Percentiles rank a stretch among this genome's conserved stretches.
Evolutionary conservation across 2,329 filamentous ascomycete genomes (phyloP).

Genomic region (Sporothrix brunneoviolacea): DNA sequence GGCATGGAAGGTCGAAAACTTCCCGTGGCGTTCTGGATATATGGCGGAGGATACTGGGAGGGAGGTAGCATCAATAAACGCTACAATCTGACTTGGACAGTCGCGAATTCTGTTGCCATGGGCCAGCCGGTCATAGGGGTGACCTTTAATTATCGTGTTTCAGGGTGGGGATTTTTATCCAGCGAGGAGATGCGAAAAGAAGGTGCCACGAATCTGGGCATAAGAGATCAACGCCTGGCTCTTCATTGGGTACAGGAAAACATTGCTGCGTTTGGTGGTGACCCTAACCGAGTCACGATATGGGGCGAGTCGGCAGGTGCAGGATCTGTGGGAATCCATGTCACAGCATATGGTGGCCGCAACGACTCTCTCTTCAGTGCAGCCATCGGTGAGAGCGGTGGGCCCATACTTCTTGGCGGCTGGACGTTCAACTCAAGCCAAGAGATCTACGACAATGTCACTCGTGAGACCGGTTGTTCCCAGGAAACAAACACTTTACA

Average conservation of each 20-base stretch:
- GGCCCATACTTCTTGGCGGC: background rate
- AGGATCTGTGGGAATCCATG: conserved; percentile 41
- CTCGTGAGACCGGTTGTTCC: too few species aligned
- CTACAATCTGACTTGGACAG: conserved; percentile 55
- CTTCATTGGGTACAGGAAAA: conserved; percentile 45
- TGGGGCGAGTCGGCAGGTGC: conserved; percentile 48
- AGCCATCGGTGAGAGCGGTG: conserved; percentile 33
- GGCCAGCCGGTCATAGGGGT: conserved; percentile 40
- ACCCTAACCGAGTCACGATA: conserved; percentile 39
- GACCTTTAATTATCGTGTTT: conserved; percentile 40
- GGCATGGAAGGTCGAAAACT: conserved; percentile 23
- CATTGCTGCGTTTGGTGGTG: conserved; percentile 42
- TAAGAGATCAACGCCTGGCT: conserved; percentile 42
- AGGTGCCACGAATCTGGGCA: conserved; percentile 43
- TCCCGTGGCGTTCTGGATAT: conserved; percentile 50
- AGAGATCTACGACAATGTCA: background rate
- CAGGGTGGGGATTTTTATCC: conserved; percentile 46
- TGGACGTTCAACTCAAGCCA: background rate
- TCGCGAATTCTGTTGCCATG: conserved; percentile 36
- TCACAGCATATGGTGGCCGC: conserved; percentile 43
- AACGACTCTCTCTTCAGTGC: conserved; percentile 47
- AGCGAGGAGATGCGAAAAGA: conserved; percentile 35
- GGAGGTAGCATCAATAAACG: conserved; percentile 39
- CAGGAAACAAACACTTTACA: too few species aligned
- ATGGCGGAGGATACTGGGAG: conserved; percentile 7